These are phyloP conservation scores for Ustanciosporium gigantosporum DNA, from an alignment of 1,284 basidiomycete genomes.

Conservation along the genomic window DNA sequence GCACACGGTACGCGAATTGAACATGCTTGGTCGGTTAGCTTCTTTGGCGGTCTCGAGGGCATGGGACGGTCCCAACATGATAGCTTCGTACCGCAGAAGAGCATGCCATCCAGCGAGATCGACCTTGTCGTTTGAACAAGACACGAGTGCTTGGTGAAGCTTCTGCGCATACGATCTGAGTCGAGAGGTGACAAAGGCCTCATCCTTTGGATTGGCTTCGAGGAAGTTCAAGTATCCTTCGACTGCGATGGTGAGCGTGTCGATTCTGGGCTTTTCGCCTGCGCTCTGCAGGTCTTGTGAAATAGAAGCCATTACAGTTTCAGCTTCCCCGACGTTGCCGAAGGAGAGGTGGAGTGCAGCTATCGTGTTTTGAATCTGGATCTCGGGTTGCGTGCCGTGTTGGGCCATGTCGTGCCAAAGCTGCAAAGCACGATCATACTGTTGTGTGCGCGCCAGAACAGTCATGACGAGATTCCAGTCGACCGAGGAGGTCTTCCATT, in stretches of 20 bases:
- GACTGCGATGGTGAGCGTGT: constrained; percentile 11
- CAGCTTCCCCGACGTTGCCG: constrained; percentile 3
- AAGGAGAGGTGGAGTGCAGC: constrained; percentile 1
- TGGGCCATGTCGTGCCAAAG: constrained; percentile 13
- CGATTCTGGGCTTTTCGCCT: constrained; percentile 1
- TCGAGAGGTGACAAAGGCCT: not conserved
- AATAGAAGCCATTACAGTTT: constrained; percentile 2
- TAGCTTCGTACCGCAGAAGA: constrained; percentile 21
- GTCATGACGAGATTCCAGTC: constrained; percentile 36
- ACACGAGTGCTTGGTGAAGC: constrained; percentile 5
- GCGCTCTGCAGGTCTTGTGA: not conserved
- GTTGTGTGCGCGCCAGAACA: constrained; percentile 1
- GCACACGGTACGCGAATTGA: constrained; percentile 4
- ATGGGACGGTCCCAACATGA: constrained; percentile 6
- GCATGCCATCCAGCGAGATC: constrained; percentile 15
- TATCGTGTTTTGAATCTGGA: constrained; percentile 11
- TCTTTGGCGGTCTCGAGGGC: constrained; percentile 13
- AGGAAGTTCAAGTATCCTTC: constrained; percentile 1
- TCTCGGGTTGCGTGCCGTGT: constrained; percentile 1
- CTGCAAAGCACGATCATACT: constrained; percentile 5
- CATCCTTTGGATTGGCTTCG: not conserved
- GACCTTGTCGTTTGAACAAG: not conserved
- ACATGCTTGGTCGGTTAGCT: not conserved
- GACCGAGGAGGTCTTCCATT: constrained; percentile 21
- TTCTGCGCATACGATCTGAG: constrained; percentile 5